A percentile compares a stretch with the other conserved stretches of the same genome.
phyloP scores from a whole-genome alignment of 2,329 filamentous ascomycete species.

The Tolypocladium cylindrosporum region DNA sequence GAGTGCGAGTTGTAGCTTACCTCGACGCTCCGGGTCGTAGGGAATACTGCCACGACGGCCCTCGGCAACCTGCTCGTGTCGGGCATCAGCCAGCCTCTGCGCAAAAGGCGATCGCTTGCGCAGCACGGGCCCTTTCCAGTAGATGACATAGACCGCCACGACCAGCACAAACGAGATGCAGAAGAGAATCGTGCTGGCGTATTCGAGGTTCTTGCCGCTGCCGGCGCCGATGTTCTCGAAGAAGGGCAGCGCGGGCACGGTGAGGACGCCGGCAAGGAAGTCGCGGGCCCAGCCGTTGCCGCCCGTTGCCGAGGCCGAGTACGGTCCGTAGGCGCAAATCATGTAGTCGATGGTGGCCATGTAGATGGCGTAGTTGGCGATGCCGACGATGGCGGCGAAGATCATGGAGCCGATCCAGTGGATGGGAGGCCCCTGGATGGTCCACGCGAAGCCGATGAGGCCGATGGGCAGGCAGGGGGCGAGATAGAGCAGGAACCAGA shows the following conservation, averaged over 20 bases:
- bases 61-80: conserved; percentile 16
- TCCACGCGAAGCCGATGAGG: conserved; percentile 61
- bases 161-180: conserved; percentile 52
- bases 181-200: conserved; percentile 55
- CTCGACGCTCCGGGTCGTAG: conserved; percentile 13
- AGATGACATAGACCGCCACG: conserved; percentile 54
- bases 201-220: conserved; percentile 41
- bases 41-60: conserved; percentile 19
- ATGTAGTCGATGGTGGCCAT: conserved; percentile 74
- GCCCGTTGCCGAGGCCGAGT: conserved; percentile 64
- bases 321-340: conserved; percentile 63
- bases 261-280: conserved; percentile 62
- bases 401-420: conserved; percentile 62
- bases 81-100: conserved; percentile 44
- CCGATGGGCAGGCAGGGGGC: conserved; percentile 54
- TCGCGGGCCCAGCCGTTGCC: conserved; percentile 68
- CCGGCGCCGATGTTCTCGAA: conserved; percentile 43
- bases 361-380: conserved; percentile 66
- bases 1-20: conserved; percentile 12
- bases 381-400: conserved; percentile 55
- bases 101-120: conserved; percentile 55
- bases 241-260: conserved; percentile 56
- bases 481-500: conserved; percentile 55
- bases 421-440: conserved; percentile 49
- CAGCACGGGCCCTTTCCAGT: conserved; percentile 51